Evolutionary conservation across 2,329 filamentous ascomycete species (phyloP), one percentile per base, ranked within the genome.

Genomic region (Akanthomyces uredinophilus): DNA sequence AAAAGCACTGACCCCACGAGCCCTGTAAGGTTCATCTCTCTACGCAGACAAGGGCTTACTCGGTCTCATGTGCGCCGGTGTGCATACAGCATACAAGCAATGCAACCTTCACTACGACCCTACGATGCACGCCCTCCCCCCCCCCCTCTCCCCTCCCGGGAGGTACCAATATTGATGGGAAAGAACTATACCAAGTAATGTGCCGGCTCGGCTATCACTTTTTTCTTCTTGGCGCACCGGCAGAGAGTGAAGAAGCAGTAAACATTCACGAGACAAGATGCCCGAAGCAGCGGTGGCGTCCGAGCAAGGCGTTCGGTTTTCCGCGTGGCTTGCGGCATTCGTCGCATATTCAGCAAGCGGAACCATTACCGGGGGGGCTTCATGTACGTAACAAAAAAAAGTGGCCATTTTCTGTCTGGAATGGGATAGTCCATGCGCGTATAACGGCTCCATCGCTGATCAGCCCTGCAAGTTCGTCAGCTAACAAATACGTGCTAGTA

Each of bases 261-360:
- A 39, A 13, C 16, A 16, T 39, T 37, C 55, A 58, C 55, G 44
- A 58, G 55, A 58, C 55, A 49, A 29, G 29, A 47, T 58, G 27
- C 55, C 44, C 22, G 32, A 58, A 58, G 4, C 16, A n/a, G 55
- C 22, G n/a, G 32, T 50, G 44, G 44, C 20, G 55, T 50, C 44
- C 32, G 44, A 49, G 55, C 7, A 18, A 50, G 55, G 32, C 55
- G 44, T 58, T 58, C 55, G 55, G 55, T 32, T 49, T 58, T 58
- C 55, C 55, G 55, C 54, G 55, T 50, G 44, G 55, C 43, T 58
- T 58, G 55, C 55, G 55, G 55, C 55, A 50, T 58, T 58, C 55
- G 55, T 58, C 44, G 55, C 44, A 58, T 29, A 58, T 29, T 49
- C 11, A 14, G 50, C 43, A 14, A 4, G 37, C 39, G 24, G 55